Base-by-base conservation (phyloP, 1,139 yeast genomes). In the Blastobotrys ciferrii region DNA sequence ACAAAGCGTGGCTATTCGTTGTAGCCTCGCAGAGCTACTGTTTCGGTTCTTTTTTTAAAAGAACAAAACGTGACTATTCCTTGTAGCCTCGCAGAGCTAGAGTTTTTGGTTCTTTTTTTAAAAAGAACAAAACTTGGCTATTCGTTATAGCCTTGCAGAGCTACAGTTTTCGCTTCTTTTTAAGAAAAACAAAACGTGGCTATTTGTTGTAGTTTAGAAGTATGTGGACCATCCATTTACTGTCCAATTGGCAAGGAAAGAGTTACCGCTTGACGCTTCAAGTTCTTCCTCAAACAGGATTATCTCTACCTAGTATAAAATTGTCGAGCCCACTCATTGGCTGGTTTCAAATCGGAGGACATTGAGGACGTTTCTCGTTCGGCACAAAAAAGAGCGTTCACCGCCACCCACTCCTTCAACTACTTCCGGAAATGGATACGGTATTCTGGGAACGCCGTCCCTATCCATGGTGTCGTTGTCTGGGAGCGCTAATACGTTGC, bases 161-260 rank as follows among this genome's bases (percentile, higher is more conserved):
- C n/a, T n/a, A n/a, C n/a, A n/a, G n/a, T n/a, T n/a, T n/a, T n/a
- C n/a, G n/a, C n/a, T n/a, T n/a, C n/a, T n/a, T n/a, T n/a, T n/a
- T n/a, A n/a, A n/a, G n/a, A n/a, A n/a, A n/a, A n/a, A n/a, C n/a
- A n/a, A n/a, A n/a, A n/a, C n/a, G n/a, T n/a, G n/a, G n/a, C n/a
- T n/a, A n/a, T n/a, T n/a, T n/a, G n/a, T n/a, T n/a, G n/a, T n/a
- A n/a, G n/a, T n/a, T n/a, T n/a, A n/a, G n/a, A 57, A 58, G 7
- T 87, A 85, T 59, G 71, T 75, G 1, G 64, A 77, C 46, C 95
- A 87, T 62, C 77, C 76, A 11, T 87, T 87, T 64, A 78, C 86
- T 12, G 59, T 67, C 45, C 65, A 69, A 42, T 61, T 85, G 28
- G 85, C 86, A 1, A 62, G 70, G 25, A 80, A 81, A 43, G 62